Evolutionary conservation across 2,329 filamentous ascomycete genomes (phyloP).

Genomic region (Cladosporium cucumerinum): DNA sequence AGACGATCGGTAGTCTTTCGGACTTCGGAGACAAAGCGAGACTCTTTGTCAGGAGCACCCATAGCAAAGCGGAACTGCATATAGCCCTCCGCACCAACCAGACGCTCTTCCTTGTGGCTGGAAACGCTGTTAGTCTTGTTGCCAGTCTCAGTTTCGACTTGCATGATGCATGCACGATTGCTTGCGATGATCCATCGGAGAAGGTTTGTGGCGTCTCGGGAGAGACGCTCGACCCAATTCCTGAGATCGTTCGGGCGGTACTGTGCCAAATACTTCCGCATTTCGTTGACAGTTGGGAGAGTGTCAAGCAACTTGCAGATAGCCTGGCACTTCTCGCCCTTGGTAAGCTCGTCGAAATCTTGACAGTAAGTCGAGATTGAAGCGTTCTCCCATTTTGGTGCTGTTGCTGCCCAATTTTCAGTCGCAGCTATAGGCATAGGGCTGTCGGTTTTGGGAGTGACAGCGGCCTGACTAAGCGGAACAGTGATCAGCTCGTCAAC

Average conservation of each 20-base stretch:
- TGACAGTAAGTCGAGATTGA: slow-evolving; percentile 48
- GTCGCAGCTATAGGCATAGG: background rate
- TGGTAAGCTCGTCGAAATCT: slow-evolving; percentile 56
- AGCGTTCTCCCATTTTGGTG: slow-evolving; percentile 33
- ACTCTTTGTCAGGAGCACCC: slow-evolving; percentile 83
- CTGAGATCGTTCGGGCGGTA: slow-evolving; percentile 41
- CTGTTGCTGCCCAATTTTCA: background rate
- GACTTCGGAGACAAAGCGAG: slow-evolving; percentile 66
- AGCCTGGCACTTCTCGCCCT: slow-evolving; percentile 45
- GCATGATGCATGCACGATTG: slow-evolving; percentile 80
- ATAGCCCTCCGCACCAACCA: slow-evolving; percentile 64
- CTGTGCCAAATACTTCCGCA: slow-evolving; percentile 49
- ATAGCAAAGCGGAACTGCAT: slow-evolving; percentile 85
- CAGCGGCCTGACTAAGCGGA: background rate
- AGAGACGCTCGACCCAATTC: slow-evolving; percentile 58
- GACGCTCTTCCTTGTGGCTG: slow-evolving; percentile 37
- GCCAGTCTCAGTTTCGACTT: slow-evolving; percentile 54
- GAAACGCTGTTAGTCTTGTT: slow-evolving; percentile 14
- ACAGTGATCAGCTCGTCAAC: slow-evolving; percentile 28
- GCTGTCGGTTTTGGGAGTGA: background rate
- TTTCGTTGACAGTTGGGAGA: slow-evolving; percentile 59
- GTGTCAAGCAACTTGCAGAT: slow-evolving; percentile 55
- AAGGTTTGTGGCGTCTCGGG: slow-evolving; percentile 63
- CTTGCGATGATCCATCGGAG: slow-evolving; percentile 87
- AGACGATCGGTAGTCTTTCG: slow-evolving; percentile 42